phyloP scores from a whole-genome alignment of 2,329 filamentous ascomycete genomes.

The Fusarium cyanostomum region DNA sequence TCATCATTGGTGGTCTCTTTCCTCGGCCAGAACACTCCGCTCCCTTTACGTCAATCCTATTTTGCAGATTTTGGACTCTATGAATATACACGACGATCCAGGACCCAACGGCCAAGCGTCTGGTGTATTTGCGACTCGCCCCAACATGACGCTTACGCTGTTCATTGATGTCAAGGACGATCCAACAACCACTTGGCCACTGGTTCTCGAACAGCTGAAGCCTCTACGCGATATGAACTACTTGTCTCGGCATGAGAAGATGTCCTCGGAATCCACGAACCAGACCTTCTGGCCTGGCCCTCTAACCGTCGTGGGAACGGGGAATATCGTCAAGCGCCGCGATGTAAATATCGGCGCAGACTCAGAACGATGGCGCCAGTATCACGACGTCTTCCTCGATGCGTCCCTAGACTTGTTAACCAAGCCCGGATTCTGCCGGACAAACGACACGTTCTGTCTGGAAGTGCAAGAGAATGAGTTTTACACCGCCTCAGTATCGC shows the following conservation, averaged over 20 bases:
- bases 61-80: constrained; percentile 62
- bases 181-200: constrained; percentile 37
- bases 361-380: constrained; percentile 10
- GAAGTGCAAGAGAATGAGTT: constrained; percentile 58
- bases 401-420: constrained; percentile 62
- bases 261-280: constrained; percentile 49
- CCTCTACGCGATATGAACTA: constrained; percentile 67
- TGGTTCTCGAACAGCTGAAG: constrained; percentile 53
- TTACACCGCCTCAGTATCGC: constrained; percentile 71
- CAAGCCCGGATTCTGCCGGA: constrained; percentile 9
- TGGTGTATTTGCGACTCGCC: constrained; percentile 66
- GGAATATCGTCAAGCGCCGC: constrained; percentile 52
- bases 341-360: constrained; percentile 33
- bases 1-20: constrained; percentile 61
- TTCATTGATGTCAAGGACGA: constrained; percentile 74
- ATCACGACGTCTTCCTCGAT: constrained; percentile 71
- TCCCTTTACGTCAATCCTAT: constrained; percentile 72
- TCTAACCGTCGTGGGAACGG: constrained; percentile 74
- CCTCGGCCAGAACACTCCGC: constrained; percentile 63
- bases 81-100: constrained; percentile 9
- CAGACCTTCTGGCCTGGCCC: constrained; percentile 54
- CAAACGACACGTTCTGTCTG: constrained; percentile 13
- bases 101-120: background rate
- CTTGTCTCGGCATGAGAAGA: constrained; percentile 61
- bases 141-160: constrained; percentile 64